A percentile compares a stretch with the other conserved stretches of the same genome.
phyloP scores from a whole-genome alignment of 257 asterid genomes.

The Primulina tabacum region DNA sequence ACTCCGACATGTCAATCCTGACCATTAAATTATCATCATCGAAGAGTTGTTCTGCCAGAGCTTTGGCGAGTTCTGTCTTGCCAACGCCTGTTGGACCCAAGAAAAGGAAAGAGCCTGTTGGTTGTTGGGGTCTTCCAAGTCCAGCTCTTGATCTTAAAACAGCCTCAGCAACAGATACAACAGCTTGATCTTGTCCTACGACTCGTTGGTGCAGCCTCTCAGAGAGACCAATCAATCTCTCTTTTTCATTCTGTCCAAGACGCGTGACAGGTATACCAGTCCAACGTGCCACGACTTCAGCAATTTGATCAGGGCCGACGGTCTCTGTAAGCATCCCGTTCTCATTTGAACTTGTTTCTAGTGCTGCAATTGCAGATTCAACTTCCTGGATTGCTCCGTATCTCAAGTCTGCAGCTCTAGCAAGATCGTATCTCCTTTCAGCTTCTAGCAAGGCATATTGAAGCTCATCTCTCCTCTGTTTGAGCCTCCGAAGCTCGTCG shows the following conservation, averaged over 20 bases:
- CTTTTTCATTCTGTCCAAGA: slow-evolving; percentile 87
- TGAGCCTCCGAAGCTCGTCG: slow-evolving; percentile 75
- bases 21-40: slow-evolving; percentile 78
- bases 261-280: slow-evolving; percentile 81
- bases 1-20: slow-evolving; percentile 87
- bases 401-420: slow-evolving; percentile 84
- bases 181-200: slow-evolving; percentile 77
- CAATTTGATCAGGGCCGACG: slow-evolving; percentile 91
- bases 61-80: slow-evolving; percentile 91
- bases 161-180: slow-evolving; percentile 77
- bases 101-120: slow-evolving; percentile 88
- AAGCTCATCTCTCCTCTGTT: slow-evolving; percentile 70
- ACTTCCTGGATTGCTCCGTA: slow-evolving; percentile 88
- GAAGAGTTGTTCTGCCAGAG: slow-evolving; percentile 82
- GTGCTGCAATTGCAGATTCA: slow-evolving; percentile 65
- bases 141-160: slow-evolving; percentile 89
- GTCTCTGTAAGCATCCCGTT: slow-evolving; percentile 70
- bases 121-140: slow-evolving; percentile 82
- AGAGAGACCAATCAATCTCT: slow-evolving; percentile 68
- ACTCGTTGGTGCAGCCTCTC: slow-evolving; percentile 52
- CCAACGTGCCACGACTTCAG: slow-evolving; percentile 93
- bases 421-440: slow-evolving; percentile 87
- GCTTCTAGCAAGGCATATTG: slow-evolving; percentile 75
- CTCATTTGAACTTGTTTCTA: slow-evolving; percentile 53
- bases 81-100: slow-evolving; percentile 98